phyloP scores from a whole-genome alignment of 176 grass and related monocot species.

The Pontederia crassipes region DNA sequence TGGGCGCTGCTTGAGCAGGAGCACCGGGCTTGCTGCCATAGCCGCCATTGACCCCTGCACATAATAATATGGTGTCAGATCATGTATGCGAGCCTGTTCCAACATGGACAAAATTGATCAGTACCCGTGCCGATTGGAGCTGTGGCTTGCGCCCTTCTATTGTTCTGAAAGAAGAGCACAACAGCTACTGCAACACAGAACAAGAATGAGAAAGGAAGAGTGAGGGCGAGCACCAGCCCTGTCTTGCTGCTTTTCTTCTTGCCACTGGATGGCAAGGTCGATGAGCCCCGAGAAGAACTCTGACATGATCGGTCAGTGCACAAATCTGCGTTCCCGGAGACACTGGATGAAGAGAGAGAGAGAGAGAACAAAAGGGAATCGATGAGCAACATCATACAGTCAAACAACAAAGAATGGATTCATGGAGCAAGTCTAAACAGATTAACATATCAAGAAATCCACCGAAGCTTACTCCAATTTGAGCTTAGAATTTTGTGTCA shows the following conservation, averaged over 20 bases:
- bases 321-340: not conserved
- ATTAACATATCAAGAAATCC: not conserved
- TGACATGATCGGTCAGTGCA: not conserved
- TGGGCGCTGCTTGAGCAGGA: not conserved
- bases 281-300: not conserved
- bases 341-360: not conserved
- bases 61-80: not conserved
- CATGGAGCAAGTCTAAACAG: too few relatives aligned
- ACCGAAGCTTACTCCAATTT: not conserved
- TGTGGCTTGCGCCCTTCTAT: not conserved
- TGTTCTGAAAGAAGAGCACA: not conserved
- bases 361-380: not conserved
- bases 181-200: not conserved
- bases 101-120: not conserved
- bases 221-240: not conserved
- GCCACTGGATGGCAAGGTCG: not conserved
- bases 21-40: not conserved
- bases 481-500: not conserved
- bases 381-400: too few relatives aligned
- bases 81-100: too few relatives aligned
- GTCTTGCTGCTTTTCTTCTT: not conserved
- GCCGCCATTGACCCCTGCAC: not conserved
- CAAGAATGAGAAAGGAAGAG: not conserved
- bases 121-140: not conserved
- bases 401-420: too few relatives aligned